These are phyloP conservation scores for Boletus subparvulus DNA, from an alignment of 768 basidiomycete genomes.

Conservation along the genomic window DNA sequence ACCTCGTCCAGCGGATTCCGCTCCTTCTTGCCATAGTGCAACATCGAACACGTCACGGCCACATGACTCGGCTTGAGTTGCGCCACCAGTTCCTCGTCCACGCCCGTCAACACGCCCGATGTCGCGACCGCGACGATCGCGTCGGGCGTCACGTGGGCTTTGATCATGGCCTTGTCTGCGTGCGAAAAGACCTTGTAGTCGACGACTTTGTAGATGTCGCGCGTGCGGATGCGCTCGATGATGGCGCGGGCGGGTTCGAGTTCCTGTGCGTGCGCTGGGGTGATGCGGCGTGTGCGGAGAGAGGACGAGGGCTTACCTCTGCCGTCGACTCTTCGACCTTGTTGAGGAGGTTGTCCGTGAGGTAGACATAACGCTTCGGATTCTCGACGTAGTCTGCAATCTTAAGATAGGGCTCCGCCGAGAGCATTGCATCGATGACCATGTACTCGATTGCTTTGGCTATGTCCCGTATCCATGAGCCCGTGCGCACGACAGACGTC, in stretches of 20 bases:
- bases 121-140: slow-evolving; percentile 46
- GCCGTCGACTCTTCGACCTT: slow-evolving; percentile 55
- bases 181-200: slow-evolving; percentile 57
- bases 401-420: slow-evolving; percentile 63
- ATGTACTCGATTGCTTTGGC: slow-evolving; percentile 81
- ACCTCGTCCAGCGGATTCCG: slow-evolving; percentile 67
- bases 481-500: background rate
- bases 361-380: slow-evolving; percentile 56
- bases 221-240: slow-evolving; percentile 56
- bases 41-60: slow-evolving; percentile 58
- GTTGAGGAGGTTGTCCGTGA: slow-evolving; percentile 68
- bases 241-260: slow-evolving; percentile 59
- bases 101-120: slow-evolving; percentile 22
- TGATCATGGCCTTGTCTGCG: slow-evolving; percentile 28
- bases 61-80: slow-evolving; percentile 50
- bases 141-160: slow-evolving; percentile 36
- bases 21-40: slow-evolving; percentile 79
- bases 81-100: slow-evolving; percentile 30
- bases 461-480: slow-evolving; percentile 19
- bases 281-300: no score
- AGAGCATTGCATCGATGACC: slow-evolving; percentile 76
- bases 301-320: slow-evolving; percentile 3
- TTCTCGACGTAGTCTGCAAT: slow-evolving; percentile 57
- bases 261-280: slow-evolving; percentile 41
- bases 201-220: slow-evolving; percentile 69